Base-by-base conservation (phyloP, 75 land plant genomes). In the Selaginella moellendorffii region DNA sequence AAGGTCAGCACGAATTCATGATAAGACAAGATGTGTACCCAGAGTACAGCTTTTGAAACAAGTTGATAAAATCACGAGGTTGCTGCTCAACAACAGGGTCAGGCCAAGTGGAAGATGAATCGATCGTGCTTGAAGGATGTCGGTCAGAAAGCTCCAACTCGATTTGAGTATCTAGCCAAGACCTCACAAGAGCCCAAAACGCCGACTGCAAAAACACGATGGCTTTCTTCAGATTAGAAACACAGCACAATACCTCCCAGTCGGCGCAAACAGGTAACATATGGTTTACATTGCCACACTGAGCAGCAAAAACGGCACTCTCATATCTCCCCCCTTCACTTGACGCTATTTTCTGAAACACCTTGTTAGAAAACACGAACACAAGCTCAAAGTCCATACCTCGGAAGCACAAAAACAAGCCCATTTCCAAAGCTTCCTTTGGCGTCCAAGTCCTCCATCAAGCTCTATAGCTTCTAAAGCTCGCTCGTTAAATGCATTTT, bases 231-330 rank as follows among this genome's bases (percentile, higher is more conserved):
- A 36, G 14, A 36, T 5, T 36, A 36, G n/a, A n/a, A n/a, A n/a
- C n/a, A n/a, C n/a, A n/a, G n/a, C n/a, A n/a, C n/a, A n/a, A 18
- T 79, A 89, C 96, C 86, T 95, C 99, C 99, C 99, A 95, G 58
- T 86, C 84, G 24, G 67, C 76, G 68, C 99, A 95, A 67, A 90
- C 73, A 24, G 86, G 97, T 25, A 95, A 81, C 68, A 90, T 68
- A 21, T 87, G 81, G 73, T 78, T 86, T 58, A 86, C 66, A 79
- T 95, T 95, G 42, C 97, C 82, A 70, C 86, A 82, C 53, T 82
- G 91, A 8, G 82, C 69, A 64, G 99, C 99, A 86, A 77, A 90
- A 22, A 95, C 73, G 53, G 99, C 99, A 56, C 80, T 54, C 72
- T 95, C 99, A 74, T 76, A 91, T 64, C 81, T 95, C 18, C 81